phyloP scores from a whole-genome alignment of 1,139 yeast species.

The Saccharomycopsis hybrid region DNA sequence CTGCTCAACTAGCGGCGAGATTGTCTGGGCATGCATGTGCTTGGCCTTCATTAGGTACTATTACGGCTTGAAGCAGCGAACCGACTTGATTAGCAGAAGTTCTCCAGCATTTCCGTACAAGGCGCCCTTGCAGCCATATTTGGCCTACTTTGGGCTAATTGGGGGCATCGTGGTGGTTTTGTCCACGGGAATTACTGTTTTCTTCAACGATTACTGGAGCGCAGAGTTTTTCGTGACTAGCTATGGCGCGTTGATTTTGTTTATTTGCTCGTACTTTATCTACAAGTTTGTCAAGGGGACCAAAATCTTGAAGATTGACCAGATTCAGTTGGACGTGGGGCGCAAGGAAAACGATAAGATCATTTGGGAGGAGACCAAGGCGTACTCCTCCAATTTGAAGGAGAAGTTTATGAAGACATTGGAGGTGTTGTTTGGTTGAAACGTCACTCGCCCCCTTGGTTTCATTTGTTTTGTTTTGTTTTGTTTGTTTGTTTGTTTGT shows the following conservation, averaged over 20 bases:
- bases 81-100: constrained; percentile 56
- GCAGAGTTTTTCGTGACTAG: constrained; percentile 58
- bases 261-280: constrained; percentile 45
- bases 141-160: constrained; percentile 60
- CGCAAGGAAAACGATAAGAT: constrained; percentile 66
- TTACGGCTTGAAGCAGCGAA: constrained; percentile 58
- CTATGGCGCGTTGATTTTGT: constrained; percentile 59
- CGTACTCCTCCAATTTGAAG: constrained; percentile 28
- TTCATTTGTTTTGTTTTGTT: neutral
- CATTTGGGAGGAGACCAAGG: constrained; percentile 33
- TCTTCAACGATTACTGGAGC: constrained; percentile 56
- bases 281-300: constrained; percentile 56
- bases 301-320: constrained; percentile 46
- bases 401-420: constrained; percentile 24
- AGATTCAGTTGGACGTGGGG: constrained; percentile 73
- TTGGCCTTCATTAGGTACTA: constrained; percentile 65
- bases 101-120: constrained; percentile 54
- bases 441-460: neutral
- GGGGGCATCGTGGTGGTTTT: constrained; percentile 39
- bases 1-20: constrained; percentile 66
- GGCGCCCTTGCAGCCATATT: constrained; percentile 73
- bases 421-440: constrained; percentile 9
- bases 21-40: constrained; percentile 81
- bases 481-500: neutral
- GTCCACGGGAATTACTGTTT: constrained; percentile 58